These are phyloP conservation scores for Aurantiochytrium sp. DNA, from an alignment of 108 stramenopile genomes.

Conservation along the genomic window DNA sequence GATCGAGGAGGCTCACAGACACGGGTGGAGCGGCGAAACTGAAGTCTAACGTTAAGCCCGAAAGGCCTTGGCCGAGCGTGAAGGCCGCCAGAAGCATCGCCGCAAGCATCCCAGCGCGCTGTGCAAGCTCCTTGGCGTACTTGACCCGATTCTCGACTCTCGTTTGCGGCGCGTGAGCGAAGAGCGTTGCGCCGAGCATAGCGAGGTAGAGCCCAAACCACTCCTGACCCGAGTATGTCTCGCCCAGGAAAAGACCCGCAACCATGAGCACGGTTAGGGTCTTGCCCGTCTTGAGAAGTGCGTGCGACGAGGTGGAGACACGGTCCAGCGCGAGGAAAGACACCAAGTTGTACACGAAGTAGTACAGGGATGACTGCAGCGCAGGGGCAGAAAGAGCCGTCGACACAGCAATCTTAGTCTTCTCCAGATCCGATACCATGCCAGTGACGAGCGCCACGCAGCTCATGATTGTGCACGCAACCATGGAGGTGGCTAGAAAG, in stretches of 20 bases:
- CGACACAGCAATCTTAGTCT: background rate
- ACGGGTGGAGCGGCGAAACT: background rate
- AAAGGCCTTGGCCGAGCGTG: background rate
- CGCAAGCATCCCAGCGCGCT: background rate
- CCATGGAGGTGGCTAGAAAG: background rate
- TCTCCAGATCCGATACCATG: background rate
- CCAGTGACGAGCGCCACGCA: background rate
- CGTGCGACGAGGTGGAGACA: background rate
- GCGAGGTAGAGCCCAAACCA: background rate
- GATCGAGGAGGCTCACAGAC: background rate
- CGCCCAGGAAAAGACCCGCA: background rate
- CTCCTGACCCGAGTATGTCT: background rate
- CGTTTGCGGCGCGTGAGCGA: background rate
- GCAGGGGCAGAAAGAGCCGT: background rate
- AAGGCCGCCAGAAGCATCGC: background rate
- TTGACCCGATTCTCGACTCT: background rate
- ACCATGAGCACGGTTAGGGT: background rate
- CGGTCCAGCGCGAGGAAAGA: background rate
- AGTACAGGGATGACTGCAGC: background rate
- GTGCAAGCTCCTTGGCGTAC: too few species aligned
- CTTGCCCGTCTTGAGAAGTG: background rate
- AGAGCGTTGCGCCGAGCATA: background rate
- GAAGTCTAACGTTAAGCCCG: background rate
- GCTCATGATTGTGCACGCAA: background rate
- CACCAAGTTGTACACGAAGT: background rate